phyloP scores from a whole-genome alignment of 1,139 yeast species.

The Debaryomycetaceae sp. region DNA sequence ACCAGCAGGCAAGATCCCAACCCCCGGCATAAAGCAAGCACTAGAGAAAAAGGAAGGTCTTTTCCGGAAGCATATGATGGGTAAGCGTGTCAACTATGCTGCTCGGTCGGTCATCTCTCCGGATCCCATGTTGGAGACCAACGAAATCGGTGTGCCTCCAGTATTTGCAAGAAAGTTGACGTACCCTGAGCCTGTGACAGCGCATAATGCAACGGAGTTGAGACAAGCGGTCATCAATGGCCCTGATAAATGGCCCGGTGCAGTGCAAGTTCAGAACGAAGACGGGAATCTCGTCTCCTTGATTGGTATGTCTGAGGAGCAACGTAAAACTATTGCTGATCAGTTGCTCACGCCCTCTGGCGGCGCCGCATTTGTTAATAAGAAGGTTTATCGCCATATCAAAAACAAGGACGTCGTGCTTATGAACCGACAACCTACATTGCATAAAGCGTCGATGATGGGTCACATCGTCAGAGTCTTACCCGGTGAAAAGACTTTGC shows the following conservation, averaged over 20 bases:
- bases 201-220: slow-evolving; percentile 80
- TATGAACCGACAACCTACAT: slow-evolving; percentile 98
- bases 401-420: slow-evolving; percentile 90
- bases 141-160: slow-evolving; percentile 98
- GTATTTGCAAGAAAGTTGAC: slow-evolving; percentile 93
- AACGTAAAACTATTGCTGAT: slow-evolving; percentile 92
- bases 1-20: slow-evolving; percentile 58
- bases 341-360: slow-evolving; percentile 82
- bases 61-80: slow-evolving; percentile 99
- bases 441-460: slow-evolving; percentile 99
- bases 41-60: slow-evolving; percentile 97
- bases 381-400: slow-evolving; percentile 90
- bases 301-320: slow-evolving; percentile 84
- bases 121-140: slow-evolving; percentile 95
- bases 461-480: slow-evolving; percentile 95
- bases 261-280: slow-evolving; percentile 90
- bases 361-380: slow-evolving; percentile 51
- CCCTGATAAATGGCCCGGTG: slow-evolving; percentile 98
- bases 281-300: slow-evolving; percentile 83
- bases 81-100: slow-evolving; percentile 97
- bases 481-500: slow-evolving; percentile 93
- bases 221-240: slow-evolving; percentile 96
- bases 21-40: slow-evolving; percentile 96
- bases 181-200: slow-evolving; percentile 97
- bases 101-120: slow-evolving; percentile 99